phyloP scores from a whole-genome alignment of 257 asterid species.

The Solanum acaule region DNA sequence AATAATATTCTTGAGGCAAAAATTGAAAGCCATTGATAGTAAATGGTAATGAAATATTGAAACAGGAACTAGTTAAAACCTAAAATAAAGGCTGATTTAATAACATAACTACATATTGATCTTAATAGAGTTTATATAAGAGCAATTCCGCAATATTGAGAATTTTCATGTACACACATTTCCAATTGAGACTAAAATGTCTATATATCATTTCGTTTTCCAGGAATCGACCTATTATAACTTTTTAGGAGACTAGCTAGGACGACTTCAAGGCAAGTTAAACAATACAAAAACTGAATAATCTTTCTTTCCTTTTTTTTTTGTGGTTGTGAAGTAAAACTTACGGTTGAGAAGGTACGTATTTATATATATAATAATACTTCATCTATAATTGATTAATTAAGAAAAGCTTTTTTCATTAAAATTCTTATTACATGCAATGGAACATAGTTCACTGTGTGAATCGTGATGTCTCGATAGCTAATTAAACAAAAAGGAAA shows the following conservation, averaged over 20 bases:
- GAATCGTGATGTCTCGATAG: neutral
- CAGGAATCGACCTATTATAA: neutral
- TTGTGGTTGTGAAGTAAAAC: neutral
- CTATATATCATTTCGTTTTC: neutral
- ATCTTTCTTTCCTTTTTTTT: neutral
- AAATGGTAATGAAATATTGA: neutral
- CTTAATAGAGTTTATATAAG: neutral
- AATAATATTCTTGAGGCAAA: neutral
- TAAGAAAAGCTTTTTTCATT: neutral
- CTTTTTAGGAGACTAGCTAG: neutral
- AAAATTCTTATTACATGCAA: neutral
- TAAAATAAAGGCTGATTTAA: neutral
- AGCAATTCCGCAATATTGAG: neutral
- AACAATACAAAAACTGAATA: neutral
- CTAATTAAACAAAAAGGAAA: neutral
- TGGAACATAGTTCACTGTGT: neutral
- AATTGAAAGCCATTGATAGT: neutral
- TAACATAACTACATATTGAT: neutral
- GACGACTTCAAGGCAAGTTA: neutral
- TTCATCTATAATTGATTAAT: neutral
- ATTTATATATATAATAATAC: neutral
- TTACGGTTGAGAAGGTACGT: neutral
- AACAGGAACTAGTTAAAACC: neutral
- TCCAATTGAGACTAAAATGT: neutral
- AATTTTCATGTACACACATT: neutral